Percentiles rank a stretch among this genome's conserved stretches.
phyloP scores from a whole-genome alignment of 208 protist genomes.

The Endotrypanum monterogeii region DNA sequence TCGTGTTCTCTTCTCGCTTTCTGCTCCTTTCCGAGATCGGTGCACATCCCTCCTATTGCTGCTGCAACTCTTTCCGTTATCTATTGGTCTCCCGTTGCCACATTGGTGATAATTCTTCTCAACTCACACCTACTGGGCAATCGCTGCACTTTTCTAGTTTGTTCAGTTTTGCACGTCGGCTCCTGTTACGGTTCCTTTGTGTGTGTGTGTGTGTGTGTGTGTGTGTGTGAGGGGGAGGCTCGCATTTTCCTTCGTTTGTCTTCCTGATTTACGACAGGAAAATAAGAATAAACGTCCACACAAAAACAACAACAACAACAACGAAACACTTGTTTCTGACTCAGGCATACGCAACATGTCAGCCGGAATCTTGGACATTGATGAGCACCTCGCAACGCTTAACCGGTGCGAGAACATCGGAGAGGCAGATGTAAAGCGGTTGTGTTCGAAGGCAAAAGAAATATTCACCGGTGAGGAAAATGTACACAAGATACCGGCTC shows the following conservation, averaged over 20 bases:
- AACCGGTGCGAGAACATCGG: slow-evolving; percentile 94
- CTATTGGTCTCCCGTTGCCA: slow-evolving; percentile 15
- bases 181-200: neutral
- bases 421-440: slow-evolving; percentile 91
- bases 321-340: too few relatives aligned
- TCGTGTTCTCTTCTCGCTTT: slow-evolving; percentile 18
- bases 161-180: neutral
- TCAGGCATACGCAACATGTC: slow-evolving; percentile 20
- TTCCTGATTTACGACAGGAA: neutral
- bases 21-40: neutral
- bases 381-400: slow-evolving; percentile 97
- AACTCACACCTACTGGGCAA: neutral
- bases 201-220: too few relatives aligned
- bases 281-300: neutral
- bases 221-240: too few relatives aligned
- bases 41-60: neutral
- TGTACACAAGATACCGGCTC: slow-evolving; percentile 89
- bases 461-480: slow-evolving; percentile 91
- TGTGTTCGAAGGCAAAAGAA: slow-evolving; percentile 82
- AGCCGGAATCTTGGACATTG: slow-evolving; percentile 83
- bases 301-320: too few relatives aligned
- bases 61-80: slow-evolving; percentile 19
- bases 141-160: neutral
- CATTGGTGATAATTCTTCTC: neutral
- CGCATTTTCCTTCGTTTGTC: neutral